These are phyloP conservation scores for Inga oerstediana DNA, from an alignment of 306 rosid species.

Conservation along the genomic window DNA sequence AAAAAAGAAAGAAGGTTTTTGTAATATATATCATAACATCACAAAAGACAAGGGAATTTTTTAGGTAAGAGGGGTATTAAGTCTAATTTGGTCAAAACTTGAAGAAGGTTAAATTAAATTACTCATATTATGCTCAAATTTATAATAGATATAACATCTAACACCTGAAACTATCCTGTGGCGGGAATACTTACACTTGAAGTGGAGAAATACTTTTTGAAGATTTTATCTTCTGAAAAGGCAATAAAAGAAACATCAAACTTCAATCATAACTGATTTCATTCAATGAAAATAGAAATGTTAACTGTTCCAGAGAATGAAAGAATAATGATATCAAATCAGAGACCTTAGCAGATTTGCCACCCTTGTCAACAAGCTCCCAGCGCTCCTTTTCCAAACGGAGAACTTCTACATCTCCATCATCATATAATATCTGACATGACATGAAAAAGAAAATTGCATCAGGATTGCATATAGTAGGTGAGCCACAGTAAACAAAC, in stretches of 20 bases:
- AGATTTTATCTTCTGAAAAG: constrained; percentile 68
- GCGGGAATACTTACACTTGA: constrained; percentile 60
- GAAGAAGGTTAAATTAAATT: neutral
- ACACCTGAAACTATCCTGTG: constrained; percentile 9
- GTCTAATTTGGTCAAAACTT: neutral
- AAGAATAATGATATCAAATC: constrained; percentile 36
- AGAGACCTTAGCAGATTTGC: constrained; percentile 46
- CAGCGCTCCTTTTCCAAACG: constrained; percentile 53
- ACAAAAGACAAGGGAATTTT: neutral
- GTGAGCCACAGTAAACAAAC: constrained; percentile 4
- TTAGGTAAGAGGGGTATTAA: neutral
- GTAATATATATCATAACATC: neutral
- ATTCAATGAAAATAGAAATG: constrained; percentile 31
- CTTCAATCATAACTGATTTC: constrained; percentile 24
- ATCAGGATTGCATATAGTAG: constrained; percentile 31
- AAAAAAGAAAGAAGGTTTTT: neutral
- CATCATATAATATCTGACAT: constrained; percentile 59
- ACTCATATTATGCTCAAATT: neutral
- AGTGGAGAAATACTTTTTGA: constrained; percentile 47
- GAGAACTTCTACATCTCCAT: constrained; percentile 53
- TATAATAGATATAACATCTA: constrained; percentile 7
- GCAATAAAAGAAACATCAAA: constrained; percentile 39
- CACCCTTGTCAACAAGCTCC: constrained; percentile 39
- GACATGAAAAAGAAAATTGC: constrained; percentile 30
- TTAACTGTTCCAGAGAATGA: constrained; percentile 26